These are phyloP conservation scores for Mycena rosella DNA, from an alignment of 768 basidiomycete genomes.

Conservation along the genomic window DNA sequence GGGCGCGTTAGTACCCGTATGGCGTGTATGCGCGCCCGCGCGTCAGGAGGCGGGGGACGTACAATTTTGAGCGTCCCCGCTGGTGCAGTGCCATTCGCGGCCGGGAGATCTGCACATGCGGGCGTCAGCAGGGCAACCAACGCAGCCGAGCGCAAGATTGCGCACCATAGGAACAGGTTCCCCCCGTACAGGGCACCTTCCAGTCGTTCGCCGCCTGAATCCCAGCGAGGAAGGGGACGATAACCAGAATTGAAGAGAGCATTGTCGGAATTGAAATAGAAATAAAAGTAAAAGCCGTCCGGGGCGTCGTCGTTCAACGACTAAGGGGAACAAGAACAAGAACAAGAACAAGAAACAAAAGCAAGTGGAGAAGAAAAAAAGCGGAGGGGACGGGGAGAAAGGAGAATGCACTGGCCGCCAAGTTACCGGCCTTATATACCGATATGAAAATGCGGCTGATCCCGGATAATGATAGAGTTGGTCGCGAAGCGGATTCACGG, in stretches of 20 bases:
- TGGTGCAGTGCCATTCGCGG: background rate
- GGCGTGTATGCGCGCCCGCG: no score
- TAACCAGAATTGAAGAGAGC: background rate
- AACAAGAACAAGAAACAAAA: background rate
- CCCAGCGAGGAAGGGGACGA: background rate
- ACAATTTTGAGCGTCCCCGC: conserved; percentile 31
- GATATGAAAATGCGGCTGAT: no score
- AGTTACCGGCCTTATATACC: background rate
- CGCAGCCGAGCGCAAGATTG: background rate
- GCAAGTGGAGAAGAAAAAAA: background rate
- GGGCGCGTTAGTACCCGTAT: no score
- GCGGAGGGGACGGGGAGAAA: background rate
- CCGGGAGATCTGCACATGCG: conserved; percentile 11
- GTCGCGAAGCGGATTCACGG: no score
- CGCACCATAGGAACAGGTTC: background rate
- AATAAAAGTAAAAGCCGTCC: background rate
- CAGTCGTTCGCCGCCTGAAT: background rate
- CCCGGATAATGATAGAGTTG: no score
- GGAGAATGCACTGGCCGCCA: background rate
- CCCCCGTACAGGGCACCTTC: background rate
- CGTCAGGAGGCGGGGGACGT: background rate
- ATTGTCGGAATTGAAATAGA: background rate
- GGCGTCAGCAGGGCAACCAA: background rate
- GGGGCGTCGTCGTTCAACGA: background rate
- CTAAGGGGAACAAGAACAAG: no score